A percentile compares a stretch with the other conserved stretches of the same genome.
Conservation (phyloP, 1,284 basidiomycete species). For the Cystobasidium sp. region DNA sequence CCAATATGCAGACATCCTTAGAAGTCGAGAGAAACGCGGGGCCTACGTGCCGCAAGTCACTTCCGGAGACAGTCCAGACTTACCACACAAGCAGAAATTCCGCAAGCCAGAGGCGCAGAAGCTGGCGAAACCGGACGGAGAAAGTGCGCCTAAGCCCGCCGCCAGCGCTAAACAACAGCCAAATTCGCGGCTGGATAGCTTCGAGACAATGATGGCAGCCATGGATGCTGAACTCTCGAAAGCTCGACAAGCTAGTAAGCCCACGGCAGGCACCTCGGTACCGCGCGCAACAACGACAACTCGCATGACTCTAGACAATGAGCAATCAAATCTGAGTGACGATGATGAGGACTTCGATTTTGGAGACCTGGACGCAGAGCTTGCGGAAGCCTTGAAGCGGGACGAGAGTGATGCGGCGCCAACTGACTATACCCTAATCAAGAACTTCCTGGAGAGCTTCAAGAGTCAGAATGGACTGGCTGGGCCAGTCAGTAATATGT, state of each 20-base stretch:
- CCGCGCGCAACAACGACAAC: not conserved
- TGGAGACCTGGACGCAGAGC: slow-evolving; percentile 80
- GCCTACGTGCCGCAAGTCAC: slow-evolving; percentile 67
- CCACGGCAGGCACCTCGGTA: not conserved
- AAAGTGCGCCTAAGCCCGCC: slow-evolving; percentile 9
- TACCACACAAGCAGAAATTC: slow-evolving; percentile 4
- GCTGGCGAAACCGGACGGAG: not conserved
- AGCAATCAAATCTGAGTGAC: slow-evolving; percentile 58
- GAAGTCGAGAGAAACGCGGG: slow-evolving; percentile 75
- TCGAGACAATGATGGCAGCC: slow-evolving; percentile 90
- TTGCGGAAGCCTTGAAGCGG: slow-evolving; percentile 69
- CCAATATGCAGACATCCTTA: slow-evolving; percentile 80
- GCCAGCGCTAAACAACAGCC: slow-evolving; percentile 17
- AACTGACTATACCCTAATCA: slow-evolving; percentile 85
- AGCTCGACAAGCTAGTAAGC: slow-evolving; percentile 46
- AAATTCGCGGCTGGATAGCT: slow-evolving; percentile 78
- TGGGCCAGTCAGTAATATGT: slow-evolving; percentile 85
- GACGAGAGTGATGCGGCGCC: slow-evolving; percentile 60
- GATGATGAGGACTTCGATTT: slow-evolving; percentile 66
- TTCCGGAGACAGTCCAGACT: slow-evolving; percentile 44
- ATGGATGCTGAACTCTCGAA: slow-evolving; percentile 81
- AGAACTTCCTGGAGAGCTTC: slow-evolving; percentile 93
- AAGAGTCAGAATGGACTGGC: slow-evolving; percentile 81
- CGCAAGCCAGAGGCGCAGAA: slow-evolving; percentile 13
- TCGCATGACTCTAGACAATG: not conserved